Evolutionary conservation across 1,284 basidiomycete genomes (phyloP), one percentile per base, ranked within the genome.

Genomic region (Boletus semigastroideus): DNA sequence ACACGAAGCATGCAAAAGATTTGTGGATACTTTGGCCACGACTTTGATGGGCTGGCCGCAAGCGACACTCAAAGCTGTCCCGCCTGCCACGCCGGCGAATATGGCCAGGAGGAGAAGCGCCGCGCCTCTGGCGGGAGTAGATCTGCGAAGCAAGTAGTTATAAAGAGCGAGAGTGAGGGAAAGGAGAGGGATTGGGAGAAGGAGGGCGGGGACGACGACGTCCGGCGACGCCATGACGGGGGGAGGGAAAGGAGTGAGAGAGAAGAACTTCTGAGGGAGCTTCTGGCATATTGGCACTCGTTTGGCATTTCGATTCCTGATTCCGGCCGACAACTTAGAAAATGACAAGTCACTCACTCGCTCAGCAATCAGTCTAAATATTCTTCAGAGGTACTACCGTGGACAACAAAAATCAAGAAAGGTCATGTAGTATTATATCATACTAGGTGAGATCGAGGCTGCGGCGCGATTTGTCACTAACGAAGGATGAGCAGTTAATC

Each of bases 171-270:
- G 40, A 38, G 31, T 34, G 7, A 63, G 47, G 5, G 67, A 55
- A 34, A 69, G 4, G 48, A 65, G 17, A 1, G 65, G 46, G 20
- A 67, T 42, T 52, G 54, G 46, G 51, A 66, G 59, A 47, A 69
- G 53, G 43, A 66, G 66, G 48, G 59, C 61, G 10, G 66, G 38
- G 3, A 54, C 51, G 49, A 69, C 50, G 54, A 67, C 56, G 52
- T 55, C 61, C 34, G 46, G 53, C 33, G 64, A 64, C 56, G 66
- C 37, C 57, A 67, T 69, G 28, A 55, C 38, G 50, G 7, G 43
- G 39, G 31, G 25, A 30, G 14, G 20, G 27, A 49, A 64, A 45
- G 19, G 55, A 64, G 38, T 25, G 63, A 55, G 50, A 37, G n/a
- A 20, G n/a, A n/a, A 1, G 25, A 7, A 14, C 42, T 62, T 61